phyloP scores from a whole-genome alignment of 495 filamentous ascomycete species.

The Barbatosphaeria neglecta region DNA sequence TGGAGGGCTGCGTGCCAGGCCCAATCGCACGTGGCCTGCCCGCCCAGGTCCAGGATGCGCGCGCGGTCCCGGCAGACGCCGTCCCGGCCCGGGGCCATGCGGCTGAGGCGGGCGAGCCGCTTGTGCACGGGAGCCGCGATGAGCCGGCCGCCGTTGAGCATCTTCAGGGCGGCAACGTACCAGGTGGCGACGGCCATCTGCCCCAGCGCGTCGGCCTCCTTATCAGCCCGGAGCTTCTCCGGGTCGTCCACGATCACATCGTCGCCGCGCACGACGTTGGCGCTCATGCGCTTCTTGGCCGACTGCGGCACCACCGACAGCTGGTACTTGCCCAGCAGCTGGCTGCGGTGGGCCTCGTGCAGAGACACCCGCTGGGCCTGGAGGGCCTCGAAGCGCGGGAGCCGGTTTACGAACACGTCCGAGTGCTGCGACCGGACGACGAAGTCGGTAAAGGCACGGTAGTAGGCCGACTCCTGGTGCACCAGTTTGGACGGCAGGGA shows the following conservation, averaged over 20 bases:
- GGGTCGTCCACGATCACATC: conserved; percentile 40
- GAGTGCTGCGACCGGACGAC: conserved; percentile 41
- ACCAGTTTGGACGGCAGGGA: conserved; percentile 32
- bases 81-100: conserved; percentile 26
- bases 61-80: conserved; percentile 37
- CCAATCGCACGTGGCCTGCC: conserved; percentile 81
- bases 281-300: conserved; percentile 45
- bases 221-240: conserved; percentile 57
- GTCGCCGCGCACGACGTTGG: conserved; percentile 46
- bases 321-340: conserved; percentile 69
- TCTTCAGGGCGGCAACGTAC: conserved; percentile 67
- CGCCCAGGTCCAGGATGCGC: conserved; percentile 79
- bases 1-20: conserved; percentile 83
- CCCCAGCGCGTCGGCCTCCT: conserved; percentile 63
- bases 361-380: conserved; percentile 67
- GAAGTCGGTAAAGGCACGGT: conserved; percentile 73
- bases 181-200: conserved; percentile 67
- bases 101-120: conserved; percentile 39
- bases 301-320: conserved; percentile 42
- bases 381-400: conserved; percentile 77
- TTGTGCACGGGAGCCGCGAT: conserved; percentile 64
- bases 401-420: conserved; percentile 77
- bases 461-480: conserved; percentile 72
- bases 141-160: conserved; percentile 69
- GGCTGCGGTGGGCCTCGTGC: conserved; percentile 51